phyloP scores from a whole-genome alignment of 768 basidiomycete genomes.

The Tulasnella sp. region DNA sequence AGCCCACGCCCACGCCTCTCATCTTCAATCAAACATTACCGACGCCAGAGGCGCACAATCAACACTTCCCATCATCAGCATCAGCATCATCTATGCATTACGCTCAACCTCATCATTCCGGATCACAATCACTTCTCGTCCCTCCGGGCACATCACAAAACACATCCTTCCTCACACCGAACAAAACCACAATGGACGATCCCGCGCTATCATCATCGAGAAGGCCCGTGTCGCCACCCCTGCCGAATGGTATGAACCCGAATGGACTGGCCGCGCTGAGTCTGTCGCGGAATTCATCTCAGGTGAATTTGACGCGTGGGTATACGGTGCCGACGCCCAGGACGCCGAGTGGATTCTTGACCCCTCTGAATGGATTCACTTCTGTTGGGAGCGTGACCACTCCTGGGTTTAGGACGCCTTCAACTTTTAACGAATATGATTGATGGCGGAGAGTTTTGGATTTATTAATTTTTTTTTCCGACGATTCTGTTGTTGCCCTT shows the following conservation, averaged over 20 bases:
- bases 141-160: background rate
- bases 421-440: conserved; percentile 2
- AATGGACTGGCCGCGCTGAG: conserved; percentile 15
- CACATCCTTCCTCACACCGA: background rate
- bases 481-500: too few species aligned
- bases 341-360: conserved; percentile 10
- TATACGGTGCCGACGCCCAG: conserved; percentile 18
- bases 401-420: conserved; percentile 6
- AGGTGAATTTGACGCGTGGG: conserved; percentile 22
- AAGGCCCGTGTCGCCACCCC: background rate
- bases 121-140: background rate
- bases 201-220: background rate
- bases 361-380: background rate
- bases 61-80: background rate
- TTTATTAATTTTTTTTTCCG: too few species aligned
- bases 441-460: too few species aligned
- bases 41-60: conserved; percentile 14
- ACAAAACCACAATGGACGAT: background rate
- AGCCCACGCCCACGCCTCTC: background rate
- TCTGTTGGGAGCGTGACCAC: background rate
- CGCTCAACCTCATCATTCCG: background rate
- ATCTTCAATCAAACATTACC: too few species aligned
- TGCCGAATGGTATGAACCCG: conserved; percentile 9
- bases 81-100: background rate
- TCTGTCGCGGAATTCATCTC: conserved; percentile 24